Base-by-base conservation (phyloP, 768 basidiomycete species). In the Chlorophyllum brunneum region DNA sequence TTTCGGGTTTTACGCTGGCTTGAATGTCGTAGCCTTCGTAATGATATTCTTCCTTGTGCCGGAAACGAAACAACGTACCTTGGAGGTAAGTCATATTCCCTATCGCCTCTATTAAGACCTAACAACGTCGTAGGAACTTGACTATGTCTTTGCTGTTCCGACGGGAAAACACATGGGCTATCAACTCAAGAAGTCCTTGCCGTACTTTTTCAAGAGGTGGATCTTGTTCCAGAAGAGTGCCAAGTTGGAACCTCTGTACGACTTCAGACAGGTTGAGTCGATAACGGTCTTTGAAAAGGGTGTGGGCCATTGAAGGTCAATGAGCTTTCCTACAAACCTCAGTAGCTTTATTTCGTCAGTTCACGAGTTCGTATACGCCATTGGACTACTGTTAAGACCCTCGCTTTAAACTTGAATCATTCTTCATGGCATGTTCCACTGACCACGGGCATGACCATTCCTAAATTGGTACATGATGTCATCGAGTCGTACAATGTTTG, bases 1-100 rank as follows among this genome's bases (percentile, higher is more conserved):
- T 1, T 85, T 85, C 63, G 75, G 75, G 23, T 82, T 81, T 65
- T 83, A 82, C 56, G 78, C 75, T 3, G 79, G 74, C 4, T 54
- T 79, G 20, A 81, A 80, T 56, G 64, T 78, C 4, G 56, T 72
- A 8, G 81, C 79, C 0, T 69, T 81, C 27, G 27, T 78, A 24
- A 73, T 81, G 75, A 81, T 83, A 37, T 80, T 82, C 67, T 70
- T 81, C 63, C 61, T 79, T 4, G 59, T 81, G 58, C 80, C 80
- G 10, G 77, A 77, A 74, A 75, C 79, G 13, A 76, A 78, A 58
- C 76, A 79, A 63, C 67, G 76, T 9, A 80, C 78, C 1, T 65
- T 82, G 4, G 74, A 78, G n/a, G n/a, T n/a, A n/a, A n/a, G n/a
- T n/a, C n/a, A n/a, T n/a, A n/a, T n/a, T n/a, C n/a, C n/a, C n/a